Evolutionary conservation across 208 protist species (phyloP).

Genomic region (Dictyostelium gargantuum): DNA sequence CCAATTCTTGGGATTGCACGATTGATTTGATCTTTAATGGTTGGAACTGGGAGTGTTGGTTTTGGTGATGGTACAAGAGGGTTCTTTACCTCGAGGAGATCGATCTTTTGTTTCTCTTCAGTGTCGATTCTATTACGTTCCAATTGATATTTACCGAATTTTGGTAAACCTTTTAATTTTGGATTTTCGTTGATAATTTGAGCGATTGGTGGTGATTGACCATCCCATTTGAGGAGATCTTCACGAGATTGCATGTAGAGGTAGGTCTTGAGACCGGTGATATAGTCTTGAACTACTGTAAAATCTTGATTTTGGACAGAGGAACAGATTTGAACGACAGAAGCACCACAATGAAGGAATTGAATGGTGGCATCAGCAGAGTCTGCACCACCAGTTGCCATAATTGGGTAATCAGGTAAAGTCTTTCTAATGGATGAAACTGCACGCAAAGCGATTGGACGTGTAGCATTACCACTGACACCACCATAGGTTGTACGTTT

Average conservation of each 20-base stretch:
- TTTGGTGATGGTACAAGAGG: background rate
- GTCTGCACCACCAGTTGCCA: conserved; percentile 89
- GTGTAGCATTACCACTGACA: conserved; percentile 88
- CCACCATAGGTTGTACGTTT: conserved; percentile 90
- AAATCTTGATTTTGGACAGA: conserved; percentile 91
- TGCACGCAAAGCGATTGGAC: conserved; percentile 86
- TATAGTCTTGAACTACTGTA: conserved; percentile 89
- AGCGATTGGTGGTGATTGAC: conserved; percentile 80
- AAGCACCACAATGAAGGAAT: conserved; percentile 89
- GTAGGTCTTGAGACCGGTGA: conserved; percentile 84
- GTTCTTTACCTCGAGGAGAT: background rate
- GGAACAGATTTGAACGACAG: conserved; percentile 88
- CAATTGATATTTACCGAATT: conserved; percentile 60
- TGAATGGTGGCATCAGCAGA: conserved; percentile 86
- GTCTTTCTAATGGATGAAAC: conserved; percentile 81
- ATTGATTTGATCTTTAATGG: conserved; percentile 79
- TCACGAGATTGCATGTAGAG: conserved; percentile 84
- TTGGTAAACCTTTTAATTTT: conserved; percentile 20
- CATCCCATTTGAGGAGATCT: conserved; percentile 82
- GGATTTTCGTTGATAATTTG: conserved; percentile 34
- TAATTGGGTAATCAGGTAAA: conserved; percentile 86
- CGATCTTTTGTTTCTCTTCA: background rate
- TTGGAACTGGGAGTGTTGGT: background rate
- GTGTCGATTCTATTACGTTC: conserved; percentile 7
- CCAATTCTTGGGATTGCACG: conserved; percentile 79